Evolutionary conservation across 305 asterid genomes (phyloP).

Genomic region (Rubia peregrina): DNA sequence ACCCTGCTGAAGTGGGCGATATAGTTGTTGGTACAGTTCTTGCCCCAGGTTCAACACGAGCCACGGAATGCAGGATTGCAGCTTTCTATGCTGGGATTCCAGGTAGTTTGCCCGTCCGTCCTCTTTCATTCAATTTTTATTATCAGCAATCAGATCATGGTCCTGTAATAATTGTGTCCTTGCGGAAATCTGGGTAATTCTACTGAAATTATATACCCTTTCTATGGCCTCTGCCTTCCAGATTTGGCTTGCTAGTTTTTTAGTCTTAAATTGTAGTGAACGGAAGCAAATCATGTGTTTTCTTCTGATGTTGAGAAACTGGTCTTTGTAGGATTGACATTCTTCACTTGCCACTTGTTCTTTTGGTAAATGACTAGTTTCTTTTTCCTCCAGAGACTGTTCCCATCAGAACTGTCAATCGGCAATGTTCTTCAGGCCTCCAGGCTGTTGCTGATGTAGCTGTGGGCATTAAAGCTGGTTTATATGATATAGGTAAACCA

Average conservation of each 20-base stretch:
- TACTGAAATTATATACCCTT: neutral
- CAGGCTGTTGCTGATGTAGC: conserved; percentile 98
- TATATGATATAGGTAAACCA: conserved; percentile 69
- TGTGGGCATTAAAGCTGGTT: conserved; percentile 85
- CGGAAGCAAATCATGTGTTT: neutral
- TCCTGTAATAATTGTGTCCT: neutral
- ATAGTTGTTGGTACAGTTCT: conserved; percentile 84
- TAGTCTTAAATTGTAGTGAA: neutral
- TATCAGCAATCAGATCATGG: neutral
- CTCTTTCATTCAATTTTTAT: neutral
- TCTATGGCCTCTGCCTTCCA: neutral
- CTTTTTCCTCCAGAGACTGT: conserved; percentile 47
- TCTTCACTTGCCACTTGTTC: neutral
- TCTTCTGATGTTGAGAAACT: neutral
- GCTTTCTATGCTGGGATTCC: conserved; percentile 92
- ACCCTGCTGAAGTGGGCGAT: conserved; percentile 83
- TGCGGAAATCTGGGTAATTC: neutral
- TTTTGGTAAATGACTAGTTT: conserved; percentile 4
- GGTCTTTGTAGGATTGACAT: neutral
- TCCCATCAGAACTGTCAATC: conserved; percentile 80
- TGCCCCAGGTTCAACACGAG: conserved; percentile 83
- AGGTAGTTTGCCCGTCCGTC: conserved; percentile 32
- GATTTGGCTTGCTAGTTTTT: neutral
- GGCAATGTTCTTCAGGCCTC: conserved; percentile 95
- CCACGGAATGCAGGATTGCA: conserved; percentile 82